phyloP scores from a whole-genome alignment of 257 asterid species.

The Sherardia arvensis region DNA sequence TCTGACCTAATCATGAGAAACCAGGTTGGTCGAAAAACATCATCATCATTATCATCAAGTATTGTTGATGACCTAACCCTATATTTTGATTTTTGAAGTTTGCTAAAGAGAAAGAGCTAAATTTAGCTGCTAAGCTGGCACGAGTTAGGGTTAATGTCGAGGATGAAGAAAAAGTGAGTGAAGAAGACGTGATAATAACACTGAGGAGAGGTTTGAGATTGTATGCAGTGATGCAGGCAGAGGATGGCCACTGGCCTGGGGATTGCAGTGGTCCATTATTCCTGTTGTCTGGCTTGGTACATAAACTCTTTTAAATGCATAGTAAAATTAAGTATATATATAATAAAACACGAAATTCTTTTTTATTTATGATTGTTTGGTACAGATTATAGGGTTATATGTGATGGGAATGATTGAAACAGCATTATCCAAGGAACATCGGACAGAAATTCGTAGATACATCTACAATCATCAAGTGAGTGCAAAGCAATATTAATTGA shows the following conservation, averaged over 20 bases:
- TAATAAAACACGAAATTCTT: no score
- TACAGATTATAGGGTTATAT: conserved; percentile 42
- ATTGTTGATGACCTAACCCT: background rate
- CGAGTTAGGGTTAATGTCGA: conserved; percentile 21
- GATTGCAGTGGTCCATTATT: conserved; percentile 76
- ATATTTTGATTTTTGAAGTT: conserved; percentile 20
- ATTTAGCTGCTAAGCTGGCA: conserved; percentile 4
- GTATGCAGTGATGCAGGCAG: conserved; percentile 50
- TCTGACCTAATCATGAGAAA: conserved; percentile 35
- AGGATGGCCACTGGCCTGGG: conserved; percentile 78
- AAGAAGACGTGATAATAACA: conserved; percentile 33
- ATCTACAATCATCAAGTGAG: conserved; percentile 62
- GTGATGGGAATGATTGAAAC: conserved; percentile 36
- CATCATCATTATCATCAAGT: background rate
- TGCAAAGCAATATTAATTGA: background rate
- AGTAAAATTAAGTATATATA: no score
- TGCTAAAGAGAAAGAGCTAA: conserved; percentile 24
- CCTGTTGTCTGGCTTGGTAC: conserved; percentile 60
- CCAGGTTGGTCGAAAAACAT: conserved; percentile 23
- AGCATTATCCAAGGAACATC: conserved; percentile 38
- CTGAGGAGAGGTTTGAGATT: conserved; percentile 40
- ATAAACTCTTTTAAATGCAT: no score
- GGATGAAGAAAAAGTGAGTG: conserved; percentile 28
- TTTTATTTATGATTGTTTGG: background rate
- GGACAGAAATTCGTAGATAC: conserved; percentile 47